These are phyloP conservation scores for Russula foetens DNA, from an alignment of 768 basidiomycete species.

Conservation along the genomic window DNA sequence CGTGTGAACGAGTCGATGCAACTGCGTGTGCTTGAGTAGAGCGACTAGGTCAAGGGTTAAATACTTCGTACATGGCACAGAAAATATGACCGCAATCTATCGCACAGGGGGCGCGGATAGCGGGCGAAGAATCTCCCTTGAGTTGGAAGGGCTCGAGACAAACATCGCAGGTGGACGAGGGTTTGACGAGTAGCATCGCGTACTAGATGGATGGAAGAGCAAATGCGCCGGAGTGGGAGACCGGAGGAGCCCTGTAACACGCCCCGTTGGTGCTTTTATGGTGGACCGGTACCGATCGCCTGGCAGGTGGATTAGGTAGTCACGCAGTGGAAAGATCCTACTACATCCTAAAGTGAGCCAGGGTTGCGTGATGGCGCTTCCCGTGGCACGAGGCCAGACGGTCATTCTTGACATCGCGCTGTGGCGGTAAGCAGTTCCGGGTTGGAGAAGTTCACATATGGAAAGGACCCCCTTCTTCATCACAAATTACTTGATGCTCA, in stretches of 20 bases:
- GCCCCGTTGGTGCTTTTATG: constrained; percentile 15
- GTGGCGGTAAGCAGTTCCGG: constrained; percentile 15
- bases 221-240: constrained; percentile 9
- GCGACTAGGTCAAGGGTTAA: constrained; percentile 1
- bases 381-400: constrained; percentile 16
- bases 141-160: constrained; percentile 23
- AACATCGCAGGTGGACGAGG: constrained; percentile 25
- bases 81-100: constrained; percentile 25
- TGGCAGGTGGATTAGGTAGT: constrained; percentile 13
- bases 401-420: constrained; percentile 4
- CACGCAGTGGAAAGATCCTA: background rate
- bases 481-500: constrained; percentile 17
- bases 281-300: constrained; percentile 18
- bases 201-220: constrained; percentile 7
- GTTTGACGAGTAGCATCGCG: constrained; percentile 22
- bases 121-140: constrained; percentile 9
- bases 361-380: constrained; percentile 10
- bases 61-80: constrained; percentile 17
- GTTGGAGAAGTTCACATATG: background rate
- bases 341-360: constrained; percentile 2
- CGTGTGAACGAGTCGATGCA: constrained; percentile 18
- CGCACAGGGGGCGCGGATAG: constrained; percentile 18
- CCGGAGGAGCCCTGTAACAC: constrained; percentile 18
- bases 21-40: constrained; percentile 1
- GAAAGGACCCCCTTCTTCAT: constrained; percentile 6